Percentiles rank a stretch among this genome's conserved stretches.
Evolutionary conservation across 2,329 filamentous ascomycete genomes (phyloP).

Genomic region (Beauveria scarabaeidicola): DNA sequence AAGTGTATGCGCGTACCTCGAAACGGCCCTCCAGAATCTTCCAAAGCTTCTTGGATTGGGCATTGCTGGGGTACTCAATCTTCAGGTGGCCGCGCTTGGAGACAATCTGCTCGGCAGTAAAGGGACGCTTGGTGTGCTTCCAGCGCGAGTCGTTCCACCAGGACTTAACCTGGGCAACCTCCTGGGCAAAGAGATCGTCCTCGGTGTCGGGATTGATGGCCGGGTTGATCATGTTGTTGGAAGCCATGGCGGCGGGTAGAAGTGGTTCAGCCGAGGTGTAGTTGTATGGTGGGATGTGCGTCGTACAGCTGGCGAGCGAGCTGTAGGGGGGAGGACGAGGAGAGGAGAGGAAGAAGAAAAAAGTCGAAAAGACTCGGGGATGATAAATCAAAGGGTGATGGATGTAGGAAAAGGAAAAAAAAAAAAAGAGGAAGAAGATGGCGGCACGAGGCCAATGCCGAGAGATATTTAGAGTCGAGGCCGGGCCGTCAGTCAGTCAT

Average conservation of each 20-base stretch:
- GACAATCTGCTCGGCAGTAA: conserved; percentile 94
- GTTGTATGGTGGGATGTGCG: neutral
- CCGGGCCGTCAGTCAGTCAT: conserved; percentile 12
- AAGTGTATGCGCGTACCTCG: conserved; percentile 46
- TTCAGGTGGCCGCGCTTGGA: conserved; percentile 87
- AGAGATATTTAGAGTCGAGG: conserved; percentile 16
- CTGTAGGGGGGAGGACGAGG: neutral
- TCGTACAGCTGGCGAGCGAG: neutral
- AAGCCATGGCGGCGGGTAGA: conserved; percentile 39
- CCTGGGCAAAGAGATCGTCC: conserved; percentile 64
- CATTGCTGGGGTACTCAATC: conserved; percentile 86
- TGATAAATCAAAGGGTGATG: conserved; percentile 7
- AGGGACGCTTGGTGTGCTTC: conserved; percentile 85
- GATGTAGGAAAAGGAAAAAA: conserved; percentile 11
- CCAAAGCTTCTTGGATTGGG: conserved; percentile 91
- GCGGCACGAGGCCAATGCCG: conserved; percentile 3
- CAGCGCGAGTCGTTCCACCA: conserved; percentile 94
- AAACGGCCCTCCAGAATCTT: conserved; percentile 78
- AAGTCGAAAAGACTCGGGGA: conserved; percentile 6
- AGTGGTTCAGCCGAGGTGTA: conserved; percentile 8
- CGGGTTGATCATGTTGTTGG: conserved; percentile 53
- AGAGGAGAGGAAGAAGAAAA: neutral
- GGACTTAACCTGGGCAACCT: conserved; percentile 80
- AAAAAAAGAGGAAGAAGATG: conserved; percentile 12
- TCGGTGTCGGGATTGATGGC: conserved; percentile 49